Conservation (phyloP, 2,329 filamentous ascomycete genomes). For the Daldinia sp. region DNA sequence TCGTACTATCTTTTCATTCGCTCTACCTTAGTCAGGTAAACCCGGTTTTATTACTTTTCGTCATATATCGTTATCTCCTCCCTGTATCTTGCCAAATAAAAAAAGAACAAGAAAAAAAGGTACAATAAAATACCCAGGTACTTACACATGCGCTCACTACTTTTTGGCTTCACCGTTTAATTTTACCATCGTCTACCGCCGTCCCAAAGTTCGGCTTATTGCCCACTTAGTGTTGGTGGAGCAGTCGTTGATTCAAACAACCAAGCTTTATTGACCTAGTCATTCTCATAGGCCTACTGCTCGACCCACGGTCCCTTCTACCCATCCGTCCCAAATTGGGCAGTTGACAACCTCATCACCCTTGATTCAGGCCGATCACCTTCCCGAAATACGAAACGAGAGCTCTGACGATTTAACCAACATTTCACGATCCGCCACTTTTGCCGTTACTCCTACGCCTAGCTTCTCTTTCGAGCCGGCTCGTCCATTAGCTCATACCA, state of each 20-base stretch:
- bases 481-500: slow-evolving; percentile 45
- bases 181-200: slow-evolving; percentile 1
- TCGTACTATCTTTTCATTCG: slow-evolving; percentile 13
- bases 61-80: too few species aligned
- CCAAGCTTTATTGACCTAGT: slow-evolving; percentile 29
- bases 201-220: background rate
- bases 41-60: slow-evolving; percentile 1
- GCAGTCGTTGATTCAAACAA: slow-evolving; percentile 32
- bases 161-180: slow-evolving; percentile 11
- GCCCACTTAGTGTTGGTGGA: slow-evolving; percentile 4
- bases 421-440: slow-evolving; percentile 50
- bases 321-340: slow-evolving; percentile 71
- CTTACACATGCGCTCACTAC: background rate
- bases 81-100: too few species aligned
- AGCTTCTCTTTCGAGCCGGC: slow-evolving; percentile 47
- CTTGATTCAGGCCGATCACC: slow-evolving; percentile 65
- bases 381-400: slow-evolving; percentile 54
- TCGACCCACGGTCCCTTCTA: slow-evolving; percentile 60
- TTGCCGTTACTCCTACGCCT: slow-evolving; percentile 46
- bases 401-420: slow-evolving; percentile 44
- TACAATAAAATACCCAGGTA: too few species aligned
- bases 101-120: too few species aligned
- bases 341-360: slow-evolving; percentile 75
- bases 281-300: slow-evolving; percentile 41
- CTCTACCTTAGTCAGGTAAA: background rate